Evolutionary conservation across 2,329 filamentous ascomycete genomes (phyloP).

Genomic region (Penicillium capsulatum): DNA sequence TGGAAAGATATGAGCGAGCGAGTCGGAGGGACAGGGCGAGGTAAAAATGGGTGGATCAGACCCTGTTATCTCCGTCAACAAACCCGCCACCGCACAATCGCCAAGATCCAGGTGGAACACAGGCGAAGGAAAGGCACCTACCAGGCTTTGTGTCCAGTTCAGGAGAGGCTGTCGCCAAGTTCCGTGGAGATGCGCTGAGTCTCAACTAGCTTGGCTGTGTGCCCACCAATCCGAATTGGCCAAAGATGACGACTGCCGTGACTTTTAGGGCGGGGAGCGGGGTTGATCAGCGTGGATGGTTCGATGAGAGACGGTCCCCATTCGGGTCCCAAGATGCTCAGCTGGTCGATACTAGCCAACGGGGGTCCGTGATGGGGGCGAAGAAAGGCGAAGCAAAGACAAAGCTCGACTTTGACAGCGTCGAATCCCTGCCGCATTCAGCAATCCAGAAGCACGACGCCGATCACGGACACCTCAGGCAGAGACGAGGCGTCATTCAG

Average conservation of each 20-base stretch:
- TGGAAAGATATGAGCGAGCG: too few relatives aligned
- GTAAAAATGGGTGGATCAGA: conserved; percentile 1
- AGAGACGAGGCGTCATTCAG: too few relatives aligned
- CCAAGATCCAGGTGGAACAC: conserved; percentile 12
- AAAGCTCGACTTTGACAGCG: background rate
- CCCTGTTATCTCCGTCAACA: conserved; percentile 8
- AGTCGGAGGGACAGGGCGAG: background rate
- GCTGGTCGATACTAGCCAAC: background rate
- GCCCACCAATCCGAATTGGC: conserved; percentile 3
- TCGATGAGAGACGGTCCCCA: too few relatives aligned
- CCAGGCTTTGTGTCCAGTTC: background rate
- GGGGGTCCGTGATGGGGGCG: too few relatives aligned
- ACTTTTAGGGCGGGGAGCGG: conserved; percentile 10
- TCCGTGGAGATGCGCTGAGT: conserved; percentile 7
- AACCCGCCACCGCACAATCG: conserved; percentile 6
- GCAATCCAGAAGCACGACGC: background rate
- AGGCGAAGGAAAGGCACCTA: background rate
- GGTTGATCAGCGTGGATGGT: conserved; percentile 6
- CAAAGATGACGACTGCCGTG: conserved; percentile 14
- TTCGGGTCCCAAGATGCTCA: background rate
- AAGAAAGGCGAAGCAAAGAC: background rate
- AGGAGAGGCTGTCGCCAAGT: background rate
- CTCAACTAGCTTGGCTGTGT: conserved; percentile 1
- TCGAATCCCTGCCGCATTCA: background rate
- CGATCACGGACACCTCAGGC: too few relatives aligned